Evolutionary conservation across 345 rosid genomes (phyloP), one percentile per base, ranked within the genome.

Genomic region (Gossypium australe): DNA sequence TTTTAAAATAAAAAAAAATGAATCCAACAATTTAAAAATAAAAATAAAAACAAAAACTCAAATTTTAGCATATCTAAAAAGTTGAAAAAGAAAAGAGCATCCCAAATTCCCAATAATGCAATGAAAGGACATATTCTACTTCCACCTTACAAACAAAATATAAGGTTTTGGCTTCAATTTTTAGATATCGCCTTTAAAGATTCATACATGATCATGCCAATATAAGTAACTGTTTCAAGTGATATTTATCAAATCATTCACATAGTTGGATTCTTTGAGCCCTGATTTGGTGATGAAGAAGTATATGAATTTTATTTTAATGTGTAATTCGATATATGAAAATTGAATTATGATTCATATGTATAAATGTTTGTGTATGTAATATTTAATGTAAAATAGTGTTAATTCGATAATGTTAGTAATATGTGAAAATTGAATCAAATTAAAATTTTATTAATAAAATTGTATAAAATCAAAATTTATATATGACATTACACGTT

Each of bases 81-180:
- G 29, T 57, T 20, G 1, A 57, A 20, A 20, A 9, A 11, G 18
- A 57, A 20, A 22, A 9, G 13, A 57, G 27, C 61, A 57, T 57
- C 61, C 6, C 25, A 57, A 3, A 25, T 18, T 57, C 61, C 6
- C 12, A 57, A 20, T 56, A 56, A 20, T 56, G 27, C 11, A 56
- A 56, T 18, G 14, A 20, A 56, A 22, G 22, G 61, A 57, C 20
- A 48, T 11, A 58, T 24, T 11, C 63, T 58, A 10, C 63, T 58
- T 22, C 63, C 63, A 63, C 38, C 45, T 67, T 24, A 67, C 18
- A 67, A 67, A 67, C 18, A 47, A 67, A 12, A 45, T 11, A 4
- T n/a, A 67, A 65, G 17, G 71, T 12, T 67, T 7, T 67, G 71
- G 71, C 55, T 45, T 10, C 71, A 8, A 25, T 22, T 49, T 68